Evolutionary conservation across 1,139 yeast species (phyloP).

Genomic region (Geotrichum fermentans): DNA sequence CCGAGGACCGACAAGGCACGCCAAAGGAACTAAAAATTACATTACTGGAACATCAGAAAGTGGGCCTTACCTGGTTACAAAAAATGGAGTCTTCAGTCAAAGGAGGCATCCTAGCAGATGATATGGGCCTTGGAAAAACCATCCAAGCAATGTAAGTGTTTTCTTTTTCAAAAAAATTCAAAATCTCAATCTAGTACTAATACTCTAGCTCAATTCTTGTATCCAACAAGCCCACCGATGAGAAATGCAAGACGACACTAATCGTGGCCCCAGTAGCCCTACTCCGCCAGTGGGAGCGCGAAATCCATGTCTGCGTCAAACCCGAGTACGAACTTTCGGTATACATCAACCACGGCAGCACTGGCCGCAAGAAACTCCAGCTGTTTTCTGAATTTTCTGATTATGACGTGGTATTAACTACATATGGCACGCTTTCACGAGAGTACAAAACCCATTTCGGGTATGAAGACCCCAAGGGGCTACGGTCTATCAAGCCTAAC

Average conservation of each 20-base stretch:
- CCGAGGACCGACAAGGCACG: slow-evolving; percentile 55
- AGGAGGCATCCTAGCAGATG: slow-evolving; percentile 89
- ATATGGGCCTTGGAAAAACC: slow-evolving; percentile 93
- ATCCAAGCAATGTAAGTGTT: slow-evolving; percentile 60
- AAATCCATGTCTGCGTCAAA: slow-evolving; percentile 58
- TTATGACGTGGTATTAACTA: slow-evolving; percentile 73
- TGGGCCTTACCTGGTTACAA: slow-evolving; percentile 79
- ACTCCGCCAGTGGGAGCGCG: slow-evolving; percentile 78
- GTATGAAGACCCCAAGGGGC: slow-evolving; percentile 41
- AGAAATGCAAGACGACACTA: slow-evolving; percentile 51
- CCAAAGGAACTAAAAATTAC: slow-evolving; percentile 65
- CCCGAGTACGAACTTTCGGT: slow-evolving; percentile 46
- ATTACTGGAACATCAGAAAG: slow-evolving; percentile 75
- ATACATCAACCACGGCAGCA: slow-evolving; percentile 65
- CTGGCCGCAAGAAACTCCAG: slow-evolving; percentile 40
- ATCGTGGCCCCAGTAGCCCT: slow-evolving; percentile 83
- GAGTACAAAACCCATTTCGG: slow-evolving; percentile 42
- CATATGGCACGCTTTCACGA: slow-evolving; percentile 65
- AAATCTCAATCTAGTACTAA: neutral
- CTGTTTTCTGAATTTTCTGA: slow-evolving; percentile 45
- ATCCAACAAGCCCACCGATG: slow-evolving; percentile 45
- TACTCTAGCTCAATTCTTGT: slow-evolving; percentile 48
- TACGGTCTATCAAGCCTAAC: slow-evolving; percentile 27
- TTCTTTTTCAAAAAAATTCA: slow-evolving; percentile 1
- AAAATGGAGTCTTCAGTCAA: slow-evolving; percentile 54